Conservation (phyloP, 2,329 filamentous ascomycete species). For the Xylaria hypoxylon region DNA sequence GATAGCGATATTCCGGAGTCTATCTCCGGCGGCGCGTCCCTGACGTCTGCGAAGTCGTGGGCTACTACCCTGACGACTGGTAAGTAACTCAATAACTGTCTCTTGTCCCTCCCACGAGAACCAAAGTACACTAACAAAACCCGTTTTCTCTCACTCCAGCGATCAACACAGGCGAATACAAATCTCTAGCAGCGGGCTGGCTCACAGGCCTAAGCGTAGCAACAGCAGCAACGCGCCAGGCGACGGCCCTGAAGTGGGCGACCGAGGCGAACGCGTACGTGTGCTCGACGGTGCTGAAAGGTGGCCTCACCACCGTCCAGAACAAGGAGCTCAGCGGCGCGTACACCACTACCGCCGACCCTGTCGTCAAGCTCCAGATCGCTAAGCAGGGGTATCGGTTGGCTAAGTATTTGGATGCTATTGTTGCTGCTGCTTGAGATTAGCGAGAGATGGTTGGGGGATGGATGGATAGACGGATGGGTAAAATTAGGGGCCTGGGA, state of each 20-base stretch:
- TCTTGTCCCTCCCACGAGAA: background rate
- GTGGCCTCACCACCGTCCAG: slow-evolving; percentile 55
- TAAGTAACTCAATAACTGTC: slow-evolving; percentile 27
- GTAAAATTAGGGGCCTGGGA: background rate
- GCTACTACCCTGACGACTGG: slow-evolving; percentile 52
- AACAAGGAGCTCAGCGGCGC: slow-evolving; percentile 54
- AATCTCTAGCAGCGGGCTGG: slow-evolving; percentile 53
- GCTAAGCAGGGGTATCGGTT: slow-evolving; percentile 58
- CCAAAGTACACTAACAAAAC: background rate
- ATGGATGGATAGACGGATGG: background rate
- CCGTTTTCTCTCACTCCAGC: slow-evolving; percentile 34
- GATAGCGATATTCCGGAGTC: slow-evolving; percentile 68
- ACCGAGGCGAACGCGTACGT: slow-evolving; percentile 57
- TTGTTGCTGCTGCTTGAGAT: slow-evolving; percentile 44
- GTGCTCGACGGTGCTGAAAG: slow-evolving; percentile 57
- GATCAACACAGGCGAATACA: slow-evolving; percentile 55
- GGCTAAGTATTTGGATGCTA: slow-evolving; percentile 52
- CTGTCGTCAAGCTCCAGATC: slow-evolving; percentile 57
- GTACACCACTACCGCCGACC: slow-evolving; percentile 55
- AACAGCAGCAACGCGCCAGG: slow-evolving; percentile 44
- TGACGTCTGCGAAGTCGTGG: slow-evolving; percentile 55
- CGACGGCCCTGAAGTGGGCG: slow-evolving; percentile 55
- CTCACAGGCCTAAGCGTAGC: slow-evolving; percentile 51
- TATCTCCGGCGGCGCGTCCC: slow-evolving; percentile 53
- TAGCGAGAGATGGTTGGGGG: background rate